These are phyloP conservation scores for Gossypium davidsonii DNA, from an alignment of 441 rosid species.

Conservation along the genomic window DNA sequence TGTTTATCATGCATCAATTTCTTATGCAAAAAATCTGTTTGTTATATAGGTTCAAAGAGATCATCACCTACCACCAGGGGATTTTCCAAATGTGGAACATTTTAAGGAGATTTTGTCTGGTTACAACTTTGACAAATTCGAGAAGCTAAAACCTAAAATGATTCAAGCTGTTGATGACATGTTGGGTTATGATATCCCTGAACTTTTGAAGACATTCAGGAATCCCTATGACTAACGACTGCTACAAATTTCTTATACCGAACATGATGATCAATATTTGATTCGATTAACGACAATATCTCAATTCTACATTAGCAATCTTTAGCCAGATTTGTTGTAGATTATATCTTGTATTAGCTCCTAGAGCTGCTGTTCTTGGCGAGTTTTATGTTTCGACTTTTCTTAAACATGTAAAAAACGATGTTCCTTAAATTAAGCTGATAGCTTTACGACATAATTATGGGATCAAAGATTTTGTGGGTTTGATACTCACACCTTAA, in stretches of 20 bases:
- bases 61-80: conserved; percentile 80
- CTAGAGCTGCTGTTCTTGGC: not conserved
- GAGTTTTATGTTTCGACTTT: not conserved
- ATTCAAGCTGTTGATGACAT: conserved; percentile 83
- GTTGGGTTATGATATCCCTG: conserved; percentile 87
- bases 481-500: not conserved
- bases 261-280: not conserved
- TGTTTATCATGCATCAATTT: not conserved
- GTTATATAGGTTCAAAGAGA: conserved; percentile 72
- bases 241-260: not conserved
- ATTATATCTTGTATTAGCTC: not conserved
- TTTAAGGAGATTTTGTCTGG: conserved; percentile 69
- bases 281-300: not conserved
- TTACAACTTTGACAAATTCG: conserved; percentile 76
- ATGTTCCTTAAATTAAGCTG: not conserved
- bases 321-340: not conserved
- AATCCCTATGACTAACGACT: conserved; percentile 58
- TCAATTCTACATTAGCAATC: not conserved
- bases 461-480: conserved; percentile 1
- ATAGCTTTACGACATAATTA: not conserved
- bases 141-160: conserved; percentile 87
- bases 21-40: not conserved
- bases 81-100: conserved; percentile 77
- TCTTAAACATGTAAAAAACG: not conserved
- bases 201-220: conserved; percentile 67